Percentiles rank a stretch among this genome's conserved stretches.
These are phyloP conservation scores for Vitis hybrid DNA, from an alignment of 177 flowering plant species.

Conservation along the genomic window DNA sequence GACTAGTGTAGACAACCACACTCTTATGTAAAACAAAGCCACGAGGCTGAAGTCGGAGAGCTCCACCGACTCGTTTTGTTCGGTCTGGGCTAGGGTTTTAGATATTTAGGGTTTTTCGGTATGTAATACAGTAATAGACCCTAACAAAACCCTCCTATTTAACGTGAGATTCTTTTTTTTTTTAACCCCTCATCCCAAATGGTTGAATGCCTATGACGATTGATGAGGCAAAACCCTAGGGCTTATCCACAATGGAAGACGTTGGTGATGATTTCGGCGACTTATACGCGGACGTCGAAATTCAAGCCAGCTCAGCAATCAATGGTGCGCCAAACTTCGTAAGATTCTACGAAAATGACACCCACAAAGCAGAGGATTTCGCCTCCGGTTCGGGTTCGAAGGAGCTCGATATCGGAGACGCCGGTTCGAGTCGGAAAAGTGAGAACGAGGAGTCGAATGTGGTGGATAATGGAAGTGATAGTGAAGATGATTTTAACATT, in stretches of 20 bases:
- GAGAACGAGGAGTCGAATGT: conserved; percentile 13
- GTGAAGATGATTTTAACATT: conserved; percentile 63
- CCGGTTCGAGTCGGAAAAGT: not conserved
- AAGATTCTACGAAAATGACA: not conserved
- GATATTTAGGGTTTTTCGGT: not conserved
- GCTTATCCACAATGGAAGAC: conserved; percentile 35
- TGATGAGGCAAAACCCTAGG: not conserved
- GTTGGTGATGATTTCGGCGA: conserved; percentile 70
- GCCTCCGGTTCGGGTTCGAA: not conserved
- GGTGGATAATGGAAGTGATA: conserved; percentile 40
- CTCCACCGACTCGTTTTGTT: not conserved
- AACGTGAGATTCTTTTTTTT: conserved; percentile 1
- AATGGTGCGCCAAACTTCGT: conserved; percentile 17
- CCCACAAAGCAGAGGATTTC: not conserved
- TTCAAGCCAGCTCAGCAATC: conserved; percentile 37
- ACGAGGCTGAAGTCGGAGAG: not conserved
- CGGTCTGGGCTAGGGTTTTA: not conserved
- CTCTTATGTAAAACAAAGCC: not conserved
- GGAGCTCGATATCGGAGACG: not conserved
- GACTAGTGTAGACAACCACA: too few relatives aligned
- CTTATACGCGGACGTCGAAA: conserved; percentile 59
- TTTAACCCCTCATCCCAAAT: not conserved
- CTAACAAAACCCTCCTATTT: too few relatives aligned
- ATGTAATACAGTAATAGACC: not conserved
- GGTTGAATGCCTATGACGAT: not conserved